Base-by-base conservation (phyloP, 768 basidiomycete genomes). In the Amanita pseudoporphyria region DNA sequence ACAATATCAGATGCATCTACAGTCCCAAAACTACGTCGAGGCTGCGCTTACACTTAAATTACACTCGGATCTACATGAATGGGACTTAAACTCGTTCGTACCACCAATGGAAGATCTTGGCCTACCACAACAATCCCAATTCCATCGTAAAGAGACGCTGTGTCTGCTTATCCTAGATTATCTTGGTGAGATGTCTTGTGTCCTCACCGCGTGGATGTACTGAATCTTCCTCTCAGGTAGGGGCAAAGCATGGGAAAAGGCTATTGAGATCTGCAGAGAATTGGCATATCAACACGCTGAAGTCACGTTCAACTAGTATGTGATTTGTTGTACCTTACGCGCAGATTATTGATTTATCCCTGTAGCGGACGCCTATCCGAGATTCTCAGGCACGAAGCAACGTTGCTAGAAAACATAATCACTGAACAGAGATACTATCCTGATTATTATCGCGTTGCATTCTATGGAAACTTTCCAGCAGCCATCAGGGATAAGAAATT, bases 201-300 rank as follows among this genome's bases (percentile, higher is more conserved):
- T 6, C 6, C 21, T 30, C 31, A 16, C 3, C 49, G 48, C 30
- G 49, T 45, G 37, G 53, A 28, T 19, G 16, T 47, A 48, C 33
- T 37, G 10, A 24, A 36, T 39, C 1, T 45, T 33, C n/a, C 10
- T 24, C 33, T 32, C 43, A 93, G 91, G 90, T 43, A 89, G 93
- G 65, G 95, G 94, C 9, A 93, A 95, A 59, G 94, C 95, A n/a
- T 98, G 91, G 79, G 95, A 98, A 65, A 84, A 78, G 46, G 95
- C 92, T 2, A 82, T 96, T 51, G 87, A 90, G 41, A 86, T 97
- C 43, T 94, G 90, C 68, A 89, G 88, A 66, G 95, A 97, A 58
- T 69, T 98, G 21, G 85, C 85, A 12, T 79, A 71, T 53, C 92
- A 97, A 62, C 94, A 97, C 67, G 77, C 86, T 13, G 82, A 84